A percentile compares a stretch with the other conserved stretches of the same genome.
phyloP scores from a whole-genome alignment of 169 alveolate species.

The Plasmodium inui region DNA sequence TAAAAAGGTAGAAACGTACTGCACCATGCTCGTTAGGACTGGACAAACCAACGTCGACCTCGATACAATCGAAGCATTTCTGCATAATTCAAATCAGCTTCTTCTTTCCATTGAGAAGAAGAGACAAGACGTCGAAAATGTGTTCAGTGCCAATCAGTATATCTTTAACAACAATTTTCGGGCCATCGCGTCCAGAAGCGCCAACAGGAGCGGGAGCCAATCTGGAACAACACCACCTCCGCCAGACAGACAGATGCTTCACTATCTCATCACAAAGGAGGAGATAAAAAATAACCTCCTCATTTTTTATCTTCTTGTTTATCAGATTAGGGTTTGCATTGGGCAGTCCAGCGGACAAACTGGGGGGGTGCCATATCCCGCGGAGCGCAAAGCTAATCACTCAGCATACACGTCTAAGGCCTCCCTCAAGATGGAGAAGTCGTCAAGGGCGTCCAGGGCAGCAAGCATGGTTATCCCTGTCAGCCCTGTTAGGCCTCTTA shows the following conservation, averaged over 20 bases:
- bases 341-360: neutral
- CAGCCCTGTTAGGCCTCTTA: too few relatives aligned
- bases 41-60: constrained; percentile 20
- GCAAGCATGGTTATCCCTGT: neutral
- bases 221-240: neutral
- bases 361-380: neutral
- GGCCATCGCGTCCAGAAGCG: neutral
- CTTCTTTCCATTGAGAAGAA: constrained; percentile 6
- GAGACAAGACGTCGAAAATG: constrained; percentile 17
- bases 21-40: constrained; percentile 18
- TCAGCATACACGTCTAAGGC: neutral
- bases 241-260: constrained; percentile 32
- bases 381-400: neutral
- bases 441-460: neutral
- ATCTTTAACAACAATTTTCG: constrained; percentile 45
- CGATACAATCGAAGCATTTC: neutral
- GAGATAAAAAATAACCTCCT: constrained; percentile 53
- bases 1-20: constrained; percentile 37
- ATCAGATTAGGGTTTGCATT: constrained; percentile 11
- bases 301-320: constrained; percentile 28
- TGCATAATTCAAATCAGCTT: constrained; percentile 13
- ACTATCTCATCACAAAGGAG: constrained; percentile 21
- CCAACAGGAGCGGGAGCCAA: neutral
- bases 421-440: neutral
- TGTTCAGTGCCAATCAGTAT: constrained; percentile 21